phyloP scores from a whole-genome alignment of 2,329 filamentous ascomycete genomes.

The Colletotrichum gloeosporioides region DNA sequence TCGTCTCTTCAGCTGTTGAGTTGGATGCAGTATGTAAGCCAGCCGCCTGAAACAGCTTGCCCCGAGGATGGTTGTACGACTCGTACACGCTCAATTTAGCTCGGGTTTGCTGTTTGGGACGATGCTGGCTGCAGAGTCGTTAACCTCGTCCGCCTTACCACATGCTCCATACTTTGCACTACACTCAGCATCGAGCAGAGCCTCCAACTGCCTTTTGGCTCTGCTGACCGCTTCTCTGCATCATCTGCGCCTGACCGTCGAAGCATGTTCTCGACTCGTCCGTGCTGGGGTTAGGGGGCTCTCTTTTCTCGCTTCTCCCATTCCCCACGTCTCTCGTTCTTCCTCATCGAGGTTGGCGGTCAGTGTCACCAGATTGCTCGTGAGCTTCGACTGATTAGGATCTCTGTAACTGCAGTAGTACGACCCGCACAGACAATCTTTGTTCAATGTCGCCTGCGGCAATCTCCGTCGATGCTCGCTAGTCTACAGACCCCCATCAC shows the following conservation, averaged over 20 bases:
- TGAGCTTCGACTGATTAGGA: conserved; percentile 3
- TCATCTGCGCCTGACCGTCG: neutral
- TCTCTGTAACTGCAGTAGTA: conserved; percentile 2
- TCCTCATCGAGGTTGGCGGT: neutral
- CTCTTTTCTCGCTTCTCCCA: neutral
- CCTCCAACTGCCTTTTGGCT: neutral
- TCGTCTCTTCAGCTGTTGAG: neutral
- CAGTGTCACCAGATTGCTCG: conserved; percentile 12
- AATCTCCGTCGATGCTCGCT: conserved; percentile 17
- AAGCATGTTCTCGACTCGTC: neutral
- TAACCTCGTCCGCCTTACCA: neutral
- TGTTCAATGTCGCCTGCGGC: conserved; percentile 10
- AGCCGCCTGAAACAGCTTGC: conserved; percentile 12
- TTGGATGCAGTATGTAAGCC: neutral
- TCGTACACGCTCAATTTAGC: conserved; percentile 5
- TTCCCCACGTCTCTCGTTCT: neutral
- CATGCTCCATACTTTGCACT: neutral
- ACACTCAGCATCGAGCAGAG: neutral
- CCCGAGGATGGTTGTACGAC: neutral
- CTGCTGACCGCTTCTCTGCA: conserved; percentile 7
- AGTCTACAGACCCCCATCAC: neutral
- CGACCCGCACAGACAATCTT: conserved; percentile 11
- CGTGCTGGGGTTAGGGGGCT: neutral
- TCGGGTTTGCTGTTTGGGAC: conserved; percentile 15
- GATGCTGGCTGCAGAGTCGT: neutral